Percentiles rank a stretch among this genome's conserved stretches.
These are phyloP conservation scores for Lathyrus aphaca DNA, from an alignment of 306 rosid genomes.

Conservation along the genomic window DNA sequence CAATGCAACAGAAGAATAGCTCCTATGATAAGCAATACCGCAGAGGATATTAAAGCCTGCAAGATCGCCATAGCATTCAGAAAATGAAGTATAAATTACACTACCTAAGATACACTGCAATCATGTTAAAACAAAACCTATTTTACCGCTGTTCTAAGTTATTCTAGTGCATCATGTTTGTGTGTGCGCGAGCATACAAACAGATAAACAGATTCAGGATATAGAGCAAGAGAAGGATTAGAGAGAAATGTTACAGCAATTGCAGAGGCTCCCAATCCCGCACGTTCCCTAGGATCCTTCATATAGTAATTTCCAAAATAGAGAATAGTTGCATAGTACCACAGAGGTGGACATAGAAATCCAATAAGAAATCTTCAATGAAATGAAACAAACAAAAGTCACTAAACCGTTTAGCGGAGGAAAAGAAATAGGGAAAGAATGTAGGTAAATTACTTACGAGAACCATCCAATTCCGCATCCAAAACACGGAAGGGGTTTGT, in stretches of 20 bases:
- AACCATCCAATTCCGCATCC: conserved; percentile 99
- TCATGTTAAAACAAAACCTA: not conserved
- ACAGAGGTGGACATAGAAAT: conserved; percentile 74
- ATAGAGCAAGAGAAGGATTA: not conserved
- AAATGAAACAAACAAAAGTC: conserved; percentile 15
- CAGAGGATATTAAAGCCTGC: conserved; percentile 76
- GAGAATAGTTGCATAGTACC: conserved; percentile 87
- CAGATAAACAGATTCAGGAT: not conserved
- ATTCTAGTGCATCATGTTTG: conserved; percentile 19
- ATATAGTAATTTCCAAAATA: conserved; percentile 77
- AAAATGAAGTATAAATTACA: not conserved
- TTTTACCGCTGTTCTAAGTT: not conserved
- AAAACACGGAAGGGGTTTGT: conserved; percentile 87
- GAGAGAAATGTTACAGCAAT: conserved; percentile 66
- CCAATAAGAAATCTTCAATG: conserved; percentile 79
- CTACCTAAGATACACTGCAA: not conserved
- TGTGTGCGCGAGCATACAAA: not conserved
- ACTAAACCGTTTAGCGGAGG: conserved; percentile 36
- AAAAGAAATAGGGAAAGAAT: conserved; percentile 25
- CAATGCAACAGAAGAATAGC: conserved; percentile 45
- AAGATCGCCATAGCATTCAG: conserved; percentile 36
- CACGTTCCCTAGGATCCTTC: conserved; percentile 95
- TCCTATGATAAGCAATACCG: conserved; percentile 54
- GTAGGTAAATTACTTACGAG: conserved; percentile 65
- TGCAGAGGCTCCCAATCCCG: conserved; percentile 96